Evolutionary conservation across 2,329 filamentous ascomycete genomes (phyloP), one percentile per base, ranked within the genome.

Genomic region (Thelonectria discophora): DNA sequence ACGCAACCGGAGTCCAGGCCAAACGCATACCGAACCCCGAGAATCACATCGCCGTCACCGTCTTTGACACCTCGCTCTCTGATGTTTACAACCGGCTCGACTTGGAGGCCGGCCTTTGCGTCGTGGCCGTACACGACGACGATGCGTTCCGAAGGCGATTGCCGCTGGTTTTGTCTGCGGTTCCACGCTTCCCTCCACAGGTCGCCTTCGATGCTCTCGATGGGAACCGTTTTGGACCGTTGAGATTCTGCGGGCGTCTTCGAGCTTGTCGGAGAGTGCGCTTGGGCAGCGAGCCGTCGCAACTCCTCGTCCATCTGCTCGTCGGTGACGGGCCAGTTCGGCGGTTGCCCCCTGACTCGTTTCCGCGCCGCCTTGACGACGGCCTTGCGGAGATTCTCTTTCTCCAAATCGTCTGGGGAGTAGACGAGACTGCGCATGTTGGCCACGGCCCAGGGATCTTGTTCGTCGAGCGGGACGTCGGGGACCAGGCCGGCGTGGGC

Each of bases 91-190:
- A 52, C 37, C 1, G 37, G 21, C 0, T 85, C 69, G 32, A 78
- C 57, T 30, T 73, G 73, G 2, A 96, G 80, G 0, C 92, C 91
- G 1, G 79, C 78, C 67, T 87, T 87, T 13, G 91, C 86, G 74
- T 97, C 92, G 72, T 97, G 93, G 0, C 93, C 93, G 72, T 95
- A 97, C 42, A 95, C 83, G 13, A 94, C 89, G 0, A 90, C 91
- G 17, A 80, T 85, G 6, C 83, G 78, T 20, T 67, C 32, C 51
- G 65, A 32, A 5, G 51, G 39, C 42, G 45, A 17, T 6, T 62
- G 47, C 6, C 68, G 58, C n/a, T 49, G 39, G 17, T 59, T 56
- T 20, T 70, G 68, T 21, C 48, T 53, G 32, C 62, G 49, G 21
- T 67, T 70, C 68, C 68, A 70, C 2, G 66, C 68, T 9, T 62